phyloP scores from a whole-genome alignment of 768 basidiomycete species.

The Leccinum variicolor region DNA sequence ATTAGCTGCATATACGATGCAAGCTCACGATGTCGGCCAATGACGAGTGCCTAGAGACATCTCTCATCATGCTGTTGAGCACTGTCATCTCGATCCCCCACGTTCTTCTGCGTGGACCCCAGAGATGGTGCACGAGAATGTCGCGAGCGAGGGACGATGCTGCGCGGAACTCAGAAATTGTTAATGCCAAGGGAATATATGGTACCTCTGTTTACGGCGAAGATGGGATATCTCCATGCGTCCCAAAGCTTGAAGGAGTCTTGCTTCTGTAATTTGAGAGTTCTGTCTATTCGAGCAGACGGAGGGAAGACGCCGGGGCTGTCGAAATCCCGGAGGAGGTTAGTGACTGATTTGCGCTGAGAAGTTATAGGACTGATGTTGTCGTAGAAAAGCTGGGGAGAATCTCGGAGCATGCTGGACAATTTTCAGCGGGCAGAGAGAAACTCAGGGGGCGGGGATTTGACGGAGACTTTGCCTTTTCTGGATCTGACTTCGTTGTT shows the following conservation, averaged over 20 bases:
- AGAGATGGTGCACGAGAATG: conserved; percentile 73
- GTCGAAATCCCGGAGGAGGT: conserved; percentile 51
- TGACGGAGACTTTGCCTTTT: conserved; percentile 16
- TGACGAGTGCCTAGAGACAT: conserved; percentile 74
- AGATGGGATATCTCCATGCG: conserved; percentile 66
- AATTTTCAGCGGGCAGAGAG: not conserved
- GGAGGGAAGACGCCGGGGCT: conserved; percentile 69
- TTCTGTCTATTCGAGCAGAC: conserved; percentile 67
- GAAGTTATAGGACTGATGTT: conserved; percentile 9
- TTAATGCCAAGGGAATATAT: not conserved
- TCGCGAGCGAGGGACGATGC: conserved; percentile 51
- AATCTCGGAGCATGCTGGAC: conserved; percentile 24
- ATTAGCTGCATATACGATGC: not conserved
- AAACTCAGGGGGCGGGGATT: not conserved
- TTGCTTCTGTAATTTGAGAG: conserved; percentile 55
- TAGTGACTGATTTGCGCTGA: conserved; percentile 16
- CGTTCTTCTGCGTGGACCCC: conserved; percentile 83
- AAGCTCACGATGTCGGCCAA: conserved; percentile 77
- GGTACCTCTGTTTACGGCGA: conserved; percentile 65
- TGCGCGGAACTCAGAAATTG: conserved; percentile 6
- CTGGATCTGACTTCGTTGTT: conserved; percentile 15
- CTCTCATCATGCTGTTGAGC: conserved; percentile 80
- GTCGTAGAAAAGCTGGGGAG: conserved; percentile 19
- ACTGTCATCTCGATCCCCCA: conserved; percentile 98
- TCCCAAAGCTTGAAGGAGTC: conserved; percentile 63